Evolutionary conservation across 192 early-diverging fungal genomes (phyloP).

Genomic region (Dissophora globulifera): DNA sequence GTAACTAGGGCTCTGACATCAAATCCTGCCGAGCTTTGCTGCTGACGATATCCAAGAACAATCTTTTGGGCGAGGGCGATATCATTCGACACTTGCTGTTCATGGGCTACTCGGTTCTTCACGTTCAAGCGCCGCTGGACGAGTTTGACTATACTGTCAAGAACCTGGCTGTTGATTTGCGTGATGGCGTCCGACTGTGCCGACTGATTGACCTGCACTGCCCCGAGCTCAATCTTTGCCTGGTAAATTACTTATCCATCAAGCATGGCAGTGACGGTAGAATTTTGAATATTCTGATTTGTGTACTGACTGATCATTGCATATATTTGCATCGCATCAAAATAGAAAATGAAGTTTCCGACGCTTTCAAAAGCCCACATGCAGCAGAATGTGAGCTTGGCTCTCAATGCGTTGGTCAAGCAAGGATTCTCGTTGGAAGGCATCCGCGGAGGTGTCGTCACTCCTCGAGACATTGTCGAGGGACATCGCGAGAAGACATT

Average conservation of each 20-base stretch:
- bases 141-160: constrained; percentile 49
- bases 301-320: neutral
- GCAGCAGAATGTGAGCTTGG: constrained; percentile 54
- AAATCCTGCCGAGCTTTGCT: constrained; percentile 35
- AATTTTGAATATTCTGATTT: too few relatives aligned
- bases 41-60: constrained; percentile 30
- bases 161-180: constrained; percentile 46
- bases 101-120: constrained; percentile 50
- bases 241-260: too few relatives aligned
- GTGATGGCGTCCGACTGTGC: constrained; percentile 46
- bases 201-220: constrained; percentile 43
- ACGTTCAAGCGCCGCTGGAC: constrained; percentile 43
- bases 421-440: constrained; percentile 47
- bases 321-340: neutral
- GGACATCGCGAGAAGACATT: constrained; percentile 56
- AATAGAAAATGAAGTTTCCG: constrained; percentile 53
- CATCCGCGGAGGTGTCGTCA: constrained; percentile 34
- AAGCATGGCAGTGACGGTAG: too few relatives aligned
- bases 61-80: constrained; percentile 52
- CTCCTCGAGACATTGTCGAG: constrained; percentile 49
- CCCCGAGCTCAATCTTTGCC: constrained; percentile 22
- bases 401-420: constrained; percentile 24
- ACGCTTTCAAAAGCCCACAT: constrained; percentile 50
- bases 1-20: constrained; percentile 33
- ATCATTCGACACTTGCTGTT: constrained; percentile 43